Conservation (phyloP, 2,329 filamentous ascomycete genomes). For the Aspergillus fructus region DNA sequence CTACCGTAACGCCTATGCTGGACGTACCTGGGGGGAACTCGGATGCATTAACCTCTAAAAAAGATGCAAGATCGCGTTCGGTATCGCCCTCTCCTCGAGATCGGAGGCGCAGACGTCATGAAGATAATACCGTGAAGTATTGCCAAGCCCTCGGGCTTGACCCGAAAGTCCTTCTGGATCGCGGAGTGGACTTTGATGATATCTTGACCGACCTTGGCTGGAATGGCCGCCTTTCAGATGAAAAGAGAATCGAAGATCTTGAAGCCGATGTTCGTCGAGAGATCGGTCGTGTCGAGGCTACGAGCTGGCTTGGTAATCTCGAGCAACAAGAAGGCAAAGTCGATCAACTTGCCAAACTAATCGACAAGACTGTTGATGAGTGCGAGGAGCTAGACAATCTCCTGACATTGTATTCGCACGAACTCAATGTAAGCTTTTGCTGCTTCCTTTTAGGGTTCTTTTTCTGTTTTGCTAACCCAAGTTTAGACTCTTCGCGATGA, state of each 20-base stretch:
- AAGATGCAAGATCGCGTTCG: constrained; percentile 31
- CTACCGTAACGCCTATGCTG: constrained; percentile 27
- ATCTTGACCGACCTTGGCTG: constrained; percentile 86
- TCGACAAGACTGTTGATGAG: constrained; percentile 88
- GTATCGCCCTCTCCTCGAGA: constrained; percentile 46
- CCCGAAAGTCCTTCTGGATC: constrained; percentile 69
- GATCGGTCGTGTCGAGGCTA: constrained; percentile 85
- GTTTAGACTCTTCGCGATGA: constrained; percentile 85
- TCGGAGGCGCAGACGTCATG: constrained; percentile 60
- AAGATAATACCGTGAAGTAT: constrained; percentile 76
- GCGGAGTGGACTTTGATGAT: constrained; percentile 76
- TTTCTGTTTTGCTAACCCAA: constrained; percentile 25
- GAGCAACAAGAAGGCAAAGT: constrained; percentile 89
- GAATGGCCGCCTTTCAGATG: constrained; percentile 74
- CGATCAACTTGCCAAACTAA: constrained; percentile 77
- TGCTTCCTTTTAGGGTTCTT: background rate
- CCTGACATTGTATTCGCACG: constrained; percentile 89
- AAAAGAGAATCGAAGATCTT: constrained; percentile 74
- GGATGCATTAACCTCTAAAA: constrained; percentile 17
- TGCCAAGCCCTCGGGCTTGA: constrained; percentile 77
- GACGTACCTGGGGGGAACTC: constrained; percentile 16
- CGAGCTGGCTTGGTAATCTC: constrained; percentile 81
- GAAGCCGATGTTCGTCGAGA: constrained; percentile 83
- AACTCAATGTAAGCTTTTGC: constrained; percentile 71
- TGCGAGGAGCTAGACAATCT: constrained; percentile 96